A percentile compares a stretch with the other conserved stretches of the same genome.
phyloP scores from a whole-genome alignment of 2,329 filamentous ascomycete genomes.

The Ascochyta pisi region DNA sequence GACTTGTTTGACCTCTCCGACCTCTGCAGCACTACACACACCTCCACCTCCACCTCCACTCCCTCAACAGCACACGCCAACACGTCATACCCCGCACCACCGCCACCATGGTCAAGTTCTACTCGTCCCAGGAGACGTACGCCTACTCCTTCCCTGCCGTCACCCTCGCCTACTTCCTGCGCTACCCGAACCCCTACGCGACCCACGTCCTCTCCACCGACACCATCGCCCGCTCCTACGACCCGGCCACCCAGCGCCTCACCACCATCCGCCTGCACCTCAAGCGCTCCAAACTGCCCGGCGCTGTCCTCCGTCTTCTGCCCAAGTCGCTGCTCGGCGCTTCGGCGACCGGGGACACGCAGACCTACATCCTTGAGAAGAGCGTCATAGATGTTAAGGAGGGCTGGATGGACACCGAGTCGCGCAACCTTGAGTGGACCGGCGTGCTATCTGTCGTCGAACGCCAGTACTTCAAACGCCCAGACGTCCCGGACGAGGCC shows the following conservation, averaged over 20 bases:
- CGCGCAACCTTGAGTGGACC: constrained; percentile 81
- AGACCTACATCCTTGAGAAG: constrained; percentile 81
- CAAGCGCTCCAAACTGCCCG: constrained; percentile 80
- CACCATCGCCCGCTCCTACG: constrained; percentile 76
- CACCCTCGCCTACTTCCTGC: constrained; percentile 86
- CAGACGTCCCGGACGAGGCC: constrained; percentile 36
- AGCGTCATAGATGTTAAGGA: constrained; percentile 79
- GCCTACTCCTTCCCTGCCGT: constrained; percentile 84
- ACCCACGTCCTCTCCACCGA: constrained; percentile 84
- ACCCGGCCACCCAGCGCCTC: constrained; percentile 74
- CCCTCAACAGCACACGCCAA: constrained; percentile 7
- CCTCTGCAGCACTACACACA: constrained; percentile 1
- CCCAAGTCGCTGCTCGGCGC: constrained; percentile 72
- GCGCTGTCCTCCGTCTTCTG: constrained; percentile 76
- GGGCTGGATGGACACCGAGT: constrained; percentile 84
- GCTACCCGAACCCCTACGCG: constrained; percentile 86
- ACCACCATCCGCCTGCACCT: constrained; percentile 81
- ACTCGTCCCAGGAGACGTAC: constrained; percentile 70
- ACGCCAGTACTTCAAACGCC: constrained; percentile 71
- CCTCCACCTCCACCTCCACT: constrained; percentile 1
- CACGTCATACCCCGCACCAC: neutral
- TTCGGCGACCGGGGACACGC: constrained; percentile 66
- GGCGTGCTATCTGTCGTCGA: constrained; percentile 81
- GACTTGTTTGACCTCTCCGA: too few relatives aligned
- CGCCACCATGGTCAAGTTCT: constrained; percentile 59